phyloP scores from a whole-genome alignment of 1,284 basidiomycete species.

The Apiotrichum domesticum region DNA sequence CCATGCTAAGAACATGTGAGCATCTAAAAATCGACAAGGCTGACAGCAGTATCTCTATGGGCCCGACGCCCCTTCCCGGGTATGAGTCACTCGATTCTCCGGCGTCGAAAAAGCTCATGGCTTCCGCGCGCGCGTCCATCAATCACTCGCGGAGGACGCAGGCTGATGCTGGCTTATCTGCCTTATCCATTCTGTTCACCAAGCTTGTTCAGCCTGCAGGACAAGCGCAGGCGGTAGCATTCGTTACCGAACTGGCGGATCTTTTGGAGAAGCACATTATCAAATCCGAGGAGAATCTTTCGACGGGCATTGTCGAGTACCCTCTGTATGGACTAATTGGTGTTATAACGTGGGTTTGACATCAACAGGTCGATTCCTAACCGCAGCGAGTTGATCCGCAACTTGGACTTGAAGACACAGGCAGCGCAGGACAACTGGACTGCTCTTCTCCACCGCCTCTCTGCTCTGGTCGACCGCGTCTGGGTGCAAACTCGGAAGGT shows the following conservation, averaged over 20 bases:
- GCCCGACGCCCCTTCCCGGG: constrained; percentile 32
- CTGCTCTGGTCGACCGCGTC: constrained; percentile 27
- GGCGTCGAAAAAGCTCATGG: constrained; percentile 15
- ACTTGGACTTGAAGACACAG: constrained; percentile 13
- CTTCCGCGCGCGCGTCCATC: constrained; percentile 27
- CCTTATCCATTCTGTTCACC: constrained; percentile 36
- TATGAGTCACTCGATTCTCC: constrained; percentile 24
- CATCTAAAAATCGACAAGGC: background rate
- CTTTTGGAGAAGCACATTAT: constrained; percentile 28
- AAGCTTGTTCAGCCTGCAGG: constrained; percentile 20
- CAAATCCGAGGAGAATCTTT: constrained; percentile 29
- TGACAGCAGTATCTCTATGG: constrained; percentile 29
- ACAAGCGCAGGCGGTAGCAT: constrained; percentile 12
- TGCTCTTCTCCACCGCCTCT: constrained; percentile 23
- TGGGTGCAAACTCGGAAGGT: constrained; percentile 40
- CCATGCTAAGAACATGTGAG: constrained; percentile 38
- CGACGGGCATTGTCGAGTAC: constrained; percentile 27
- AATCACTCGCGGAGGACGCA: constrained; percentile 42
- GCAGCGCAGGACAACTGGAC: constrained; percentile 20
- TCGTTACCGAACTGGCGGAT: constrained; percentile 23
- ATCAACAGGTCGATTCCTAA: background rate
- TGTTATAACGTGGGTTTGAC: constrained; percentile 25
- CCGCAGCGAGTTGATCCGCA: constrained; percentile 24
- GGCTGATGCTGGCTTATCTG: constrained; percentile 43
- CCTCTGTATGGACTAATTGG: constrained; percentile 41